Percentiles rank a stretch among this genome's conserved stretches.
These are phyloP conservation scores for Epichloe scottii DNA, from an alignment of 2,329 filamentous ascomycete genomes.

Conservation along the genomic window DNA sequence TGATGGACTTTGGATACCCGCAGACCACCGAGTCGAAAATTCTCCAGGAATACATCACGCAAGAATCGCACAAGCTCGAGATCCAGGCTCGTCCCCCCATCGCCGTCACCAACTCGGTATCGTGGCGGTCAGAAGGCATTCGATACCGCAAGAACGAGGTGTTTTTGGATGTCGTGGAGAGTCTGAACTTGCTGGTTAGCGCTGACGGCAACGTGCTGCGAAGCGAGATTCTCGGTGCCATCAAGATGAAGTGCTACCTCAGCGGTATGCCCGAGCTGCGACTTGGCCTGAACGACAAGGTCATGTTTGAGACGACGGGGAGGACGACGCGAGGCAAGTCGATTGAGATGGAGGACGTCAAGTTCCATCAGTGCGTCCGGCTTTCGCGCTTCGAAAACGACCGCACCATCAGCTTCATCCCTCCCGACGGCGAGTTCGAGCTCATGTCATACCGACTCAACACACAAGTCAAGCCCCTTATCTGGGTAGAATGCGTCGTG, in stretches of 20 bases:
- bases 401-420: conserved; percentile 96
- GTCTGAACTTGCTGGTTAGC: conserved; percentile 87
- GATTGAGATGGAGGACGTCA: conserved; percentile 99
- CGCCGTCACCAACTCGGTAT: conserved; percentile 95
- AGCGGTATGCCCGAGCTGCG: conserved; percentile 96
- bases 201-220: conserved; percentile 89
- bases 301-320: conserved; percentile 98
- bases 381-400: conserved; percentile 97
- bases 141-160: conserved; percentile 99
- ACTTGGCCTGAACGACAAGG: conserved; percentile 93
- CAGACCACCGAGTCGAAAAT: conserved; percentile 99
- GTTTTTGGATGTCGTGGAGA: conserved; percentile 95
- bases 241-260: conserved; percentile 99
- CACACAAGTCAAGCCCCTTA: conserved; percentile 94
- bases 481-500: conserved; percentile 97
- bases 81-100: conserved; percentile 93
- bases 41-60: conserved; percentile 96
- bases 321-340: conserved; percentile 89
- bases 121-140: conserved; percentile 95
- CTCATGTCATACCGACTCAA: conserved; percentile 98
- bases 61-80: conserved; percentile 97
- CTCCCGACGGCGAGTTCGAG: conserved; percentile 96
- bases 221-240: conserved; percentile 88
- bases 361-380: conserved; percentile 96
- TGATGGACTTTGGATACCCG: conserved; percentile 99